Conservation (phyloP, 768 basidiomycete genomes). For the Cyathus striatus region DNA sequence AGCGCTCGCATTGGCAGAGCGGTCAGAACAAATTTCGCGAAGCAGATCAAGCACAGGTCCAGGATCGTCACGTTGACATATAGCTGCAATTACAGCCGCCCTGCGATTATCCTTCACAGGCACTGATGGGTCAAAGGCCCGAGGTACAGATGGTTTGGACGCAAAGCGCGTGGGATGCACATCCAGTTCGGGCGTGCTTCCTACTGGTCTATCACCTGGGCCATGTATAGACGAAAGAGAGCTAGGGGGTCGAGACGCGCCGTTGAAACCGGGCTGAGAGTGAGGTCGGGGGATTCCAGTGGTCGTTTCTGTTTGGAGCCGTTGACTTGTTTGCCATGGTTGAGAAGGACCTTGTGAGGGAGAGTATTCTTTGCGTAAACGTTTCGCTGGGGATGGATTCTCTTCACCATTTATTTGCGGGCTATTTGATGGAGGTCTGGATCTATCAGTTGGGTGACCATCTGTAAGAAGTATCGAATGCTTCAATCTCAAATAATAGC, state of each 20-base stretch:
- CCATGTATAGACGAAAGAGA: conserved; percentile 37
- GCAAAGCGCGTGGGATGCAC: conserved; percentile 54
- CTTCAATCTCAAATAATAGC: background rate
- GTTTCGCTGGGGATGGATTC: conserved; percentile 68
- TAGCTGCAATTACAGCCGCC: conserved; percentile 56
- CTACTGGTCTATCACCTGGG: conserved; percentile 25
- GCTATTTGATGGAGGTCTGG: conserved; percentile 46
- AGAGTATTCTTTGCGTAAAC: conserved; percentile 54
- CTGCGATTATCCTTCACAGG: conserved; percentile 53
- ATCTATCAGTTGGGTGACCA: conserved; percentile 38
- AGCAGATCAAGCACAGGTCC: conserved; percentile 54
- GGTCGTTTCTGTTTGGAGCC: conserved; percentile 21
- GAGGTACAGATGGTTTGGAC: conserved; percentile 55
- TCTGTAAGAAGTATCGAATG: conserved; percentile 20
- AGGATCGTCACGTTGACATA: conserved; percentile 70
- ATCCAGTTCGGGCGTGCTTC: conserved; percentile 36
- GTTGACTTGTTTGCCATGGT: no score
- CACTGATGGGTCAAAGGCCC: conserved; percentile 47
- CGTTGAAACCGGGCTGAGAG: conserved; percentile 32
- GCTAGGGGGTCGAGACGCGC: conserved; percentile 43
- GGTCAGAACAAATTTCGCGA: conserved; percentile 53
- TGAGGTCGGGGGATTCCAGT: conserved; percentile 13
- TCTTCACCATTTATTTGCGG: conserved; percentile 52
- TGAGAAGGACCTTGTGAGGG: no score
- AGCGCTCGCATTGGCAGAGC: conserved; percentile 17